Evolutionary conservation across 495 filamentous ascomycete genomes (phyloP), one percentile per base, ranked within the genome.

Genomic region (Lasiosphaeria hispida): DNA sequence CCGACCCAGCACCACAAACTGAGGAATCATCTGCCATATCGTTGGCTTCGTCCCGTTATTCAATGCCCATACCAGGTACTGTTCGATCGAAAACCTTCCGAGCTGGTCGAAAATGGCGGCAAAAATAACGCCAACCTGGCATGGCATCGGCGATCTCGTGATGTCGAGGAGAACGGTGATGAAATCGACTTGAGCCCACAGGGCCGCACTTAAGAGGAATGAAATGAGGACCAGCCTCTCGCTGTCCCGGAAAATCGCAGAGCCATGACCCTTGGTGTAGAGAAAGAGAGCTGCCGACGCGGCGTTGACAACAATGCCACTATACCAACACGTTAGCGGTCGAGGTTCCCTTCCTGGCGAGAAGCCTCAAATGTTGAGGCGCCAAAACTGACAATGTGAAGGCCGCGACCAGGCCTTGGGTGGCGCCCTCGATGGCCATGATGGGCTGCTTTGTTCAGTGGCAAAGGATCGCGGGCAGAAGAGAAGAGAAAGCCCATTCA

Each of bases 201-300:
- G 70, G 48, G 76, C 75, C 33, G 75, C 69, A 57, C 75, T 76
- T 9, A 74, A 48, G 57, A 82, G 71, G 64, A 83, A 83, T 48
- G 73, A 59, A 62, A 78, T 64, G 80, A 83, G 80, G 80, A 78
- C 80, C 80, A 83, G 80, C 80, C 80, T 83, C 80, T 74, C 76
- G 77, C 80, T 76, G 76, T 83, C 80, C 73, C 75, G 69, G 63
- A 81, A 77, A 48, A 80, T 67, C 19, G 75, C 57, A 39, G 72
- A 68, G 55, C 75, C 79, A 75, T 79, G 72, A 55, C 77, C 77
- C 55, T 74, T 78, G 62, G 72, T 66, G 63, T 75, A 78, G 63
- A 82, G 72, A 70, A 80, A 72, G 67, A 80, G 65, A 34, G 75
- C 75, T 48, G 75, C 75, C 40, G 77, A 74, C 43, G 80, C 78